Base-by-base conservation (phyloP, 805 yeast genomes). In the Pichia californica region DNA sequence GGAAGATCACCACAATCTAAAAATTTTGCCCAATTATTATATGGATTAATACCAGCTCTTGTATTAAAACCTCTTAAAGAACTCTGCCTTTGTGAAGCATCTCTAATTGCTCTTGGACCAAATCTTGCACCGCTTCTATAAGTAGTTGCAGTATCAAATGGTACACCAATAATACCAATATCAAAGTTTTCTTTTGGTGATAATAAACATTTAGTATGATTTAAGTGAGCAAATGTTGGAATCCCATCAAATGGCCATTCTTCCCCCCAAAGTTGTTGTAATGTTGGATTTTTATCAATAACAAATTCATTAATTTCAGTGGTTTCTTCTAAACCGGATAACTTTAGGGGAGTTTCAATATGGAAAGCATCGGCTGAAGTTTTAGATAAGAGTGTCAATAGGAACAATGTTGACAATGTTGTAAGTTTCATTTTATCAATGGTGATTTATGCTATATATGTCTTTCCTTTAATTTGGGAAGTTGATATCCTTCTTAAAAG, bases 51-150 rank as follows among this genome's bases (percentile, higher is more conserved):
- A 33, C 64, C 64, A 4, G 79, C 79, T 27, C 80, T 55, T 39
- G 70, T 71, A 51, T 85, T 85, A 67, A 77, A 85, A 1, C 89
- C 89, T 44, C 93, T 67, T 42, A 77, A 58, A 2, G 79, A 60
- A 3, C 77, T 76, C 57, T 85, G 94, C 51, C 94, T 71, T 55
- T 79, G 84, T 3, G 85, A 78, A 3, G 85, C 84, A 2, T 71
- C 65, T 50, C 89, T 64, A 40, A 82, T 79, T 11, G 84, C 83
- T 40, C 79, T 63, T 3, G 91, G 95, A 3, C 95, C 95, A 62
- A 85, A 85, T 42, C 95, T 64, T 2, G 94, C 89, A 7, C 95
- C 94, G 0, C 89, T 74, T 40, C 94, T 70, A 59, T 79, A 85
- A 1, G 88, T 73, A 0, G 80, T 81, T 0, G 91, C 91, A 7